These are phyloP conservation scores for Hypholoma sublateritium DNA, from an alignment of 768 basidiomycete genomes.

Conservation along the genomic window DNA sequence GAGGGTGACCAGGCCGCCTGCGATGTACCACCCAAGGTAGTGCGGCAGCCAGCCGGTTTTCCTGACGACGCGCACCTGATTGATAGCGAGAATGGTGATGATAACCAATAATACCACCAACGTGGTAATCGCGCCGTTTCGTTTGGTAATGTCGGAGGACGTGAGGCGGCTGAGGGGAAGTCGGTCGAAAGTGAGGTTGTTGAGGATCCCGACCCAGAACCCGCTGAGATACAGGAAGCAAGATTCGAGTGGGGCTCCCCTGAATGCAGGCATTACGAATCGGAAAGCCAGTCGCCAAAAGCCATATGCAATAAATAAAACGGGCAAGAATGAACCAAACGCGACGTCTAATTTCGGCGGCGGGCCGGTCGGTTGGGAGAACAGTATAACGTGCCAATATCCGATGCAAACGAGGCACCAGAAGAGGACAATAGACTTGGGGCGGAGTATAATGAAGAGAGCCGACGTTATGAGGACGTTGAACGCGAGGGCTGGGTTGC, in stretches of 20 bases:
- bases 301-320: slow-evolving; percentile 73
- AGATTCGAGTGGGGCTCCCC: slow-evolving; percentile 67
- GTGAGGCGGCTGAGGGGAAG: slow-evolving; percentile 81
- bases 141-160: slow-evolving; percentile 60
- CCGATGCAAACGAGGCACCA: slow-evolving; percentile 84
- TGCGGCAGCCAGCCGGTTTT: slow-evolving; percentile 82
- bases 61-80: slow-evolving; percentile 80
- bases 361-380: slow-evolving; percentile 66
- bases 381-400: slow-evolving; percentile 82
- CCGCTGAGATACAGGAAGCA: slow-evolving; percentile 73
- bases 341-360: slow-evolving; percentile 73
- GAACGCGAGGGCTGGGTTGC: slow-evolving; percentile 68
- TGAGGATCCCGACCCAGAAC: slow-evolving; percentile 77
- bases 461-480: slow-evolving; percentile 67
- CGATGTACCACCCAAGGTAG: slow-evolving; percentile 73
- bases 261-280: slow-evolving; percentile 71
- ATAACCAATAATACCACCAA: slow-evolving; percentile 69
- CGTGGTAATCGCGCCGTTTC: slow-evolving; percentile 65
- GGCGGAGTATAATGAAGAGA: slow-evolving; percentile 73
- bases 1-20: slow-evolving; percentile 63
- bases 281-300: slow-evolving; percentile 80
- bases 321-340: slow-evolving; percentile 76
- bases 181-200: slow-evolving; percentile 68
- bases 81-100: slow-evolving; percentile 57
- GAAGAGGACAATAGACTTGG: slow-evolving; percentile 63